Conservation (phyloP, 768 basidiomycete genomes). For the Hericium alpestre region DNA sequence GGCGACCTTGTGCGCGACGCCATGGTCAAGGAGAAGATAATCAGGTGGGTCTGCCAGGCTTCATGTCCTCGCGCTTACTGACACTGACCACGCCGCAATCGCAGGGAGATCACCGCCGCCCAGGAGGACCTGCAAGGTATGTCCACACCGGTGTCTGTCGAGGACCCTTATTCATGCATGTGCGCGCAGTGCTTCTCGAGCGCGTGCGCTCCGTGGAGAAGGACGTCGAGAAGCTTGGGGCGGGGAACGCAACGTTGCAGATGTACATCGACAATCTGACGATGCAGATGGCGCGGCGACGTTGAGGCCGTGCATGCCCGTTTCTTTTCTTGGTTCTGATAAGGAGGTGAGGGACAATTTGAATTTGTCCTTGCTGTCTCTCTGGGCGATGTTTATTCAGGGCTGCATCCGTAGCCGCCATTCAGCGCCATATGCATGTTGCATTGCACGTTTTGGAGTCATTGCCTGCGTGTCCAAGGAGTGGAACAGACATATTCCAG, state of each 20-base stretch:
- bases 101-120: conserved; percentile 63
- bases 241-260: conserved; percentile 74
- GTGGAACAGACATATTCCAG: too few species aligned
- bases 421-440: too few species aligned
- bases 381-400: too few species aligned
- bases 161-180: not conserved
- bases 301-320: conserved; percentile 25
- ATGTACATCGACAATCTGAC: conserved; percentile 88
- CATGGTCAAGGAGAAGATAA: conserved; percentile 62
- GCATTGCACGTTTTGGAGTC: too few species aligned
- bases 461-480: too few species aligned
- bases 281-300: conserved; percentile 74
- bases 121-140: conserved; percentile 71
- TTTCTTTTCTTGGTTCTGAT: too few species aligned
- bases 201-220: conserved; percentile 61
- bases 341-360: too few species aligned
- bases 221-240: conserved; percentile 71
- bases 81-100: not conserved
- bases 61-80: not conserved
- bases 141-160: conserved; percentile 14
- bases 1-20: conserved; percentile 68
- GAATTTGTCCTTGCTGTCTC: too few species aligned
- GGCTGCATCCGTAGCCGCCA: too few species aligned
- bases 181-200: conserved; percentile 44
- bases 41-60: conserved; percentile 43